Base-by-base conservation (phyloP, 352 stramenopile genomes). In the Pythium rishiriense region DNA sequence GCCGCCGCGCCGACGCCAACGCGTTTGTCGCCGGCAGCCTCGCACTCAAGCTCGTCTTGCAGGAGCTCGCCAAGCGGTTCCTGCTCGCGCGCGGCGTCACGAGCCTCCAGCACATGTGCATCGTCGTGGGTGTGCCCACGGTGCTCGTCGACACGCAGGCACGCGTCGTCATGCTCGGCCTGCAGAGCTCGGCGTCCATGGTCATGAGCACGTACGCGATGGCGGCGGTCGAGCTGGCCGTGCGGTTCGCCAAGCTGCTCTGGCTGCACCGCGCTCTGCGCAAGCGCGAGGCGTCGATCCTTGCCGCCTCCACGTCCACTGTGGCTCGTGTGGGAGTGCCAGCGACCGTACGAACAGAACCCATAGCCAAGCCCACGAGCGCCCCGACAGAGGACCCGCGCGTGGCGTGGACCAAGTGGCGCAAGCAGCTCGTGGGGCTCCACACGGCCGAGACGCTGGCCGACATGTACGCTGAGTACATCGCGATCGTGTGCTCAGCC, bases 381-480 rank as follows among this genome's bases (percentile, higher is more conserved):
- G n/a, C 10, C 1, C 19, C 33, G 33, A 39, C 33, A 10, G 37
- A 43, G 9, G 37, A 41, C 37, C 9, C 37, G 37, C 37, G 37
- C 37, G 37, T 43, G 37, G 37, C 37, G 37, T 57, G 56, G 19
- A n/a, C 19, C 25, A 24, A 22, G 29, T 57, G 57, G 31, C 45
- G 31, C 10, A 10, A 46, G 24, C 58, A 66, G 49, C 24, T 31
- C 8, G 24, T 66, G 22, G 26, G 10, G 24, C 45, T 58, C 49
- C 61, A 68, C 47, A 47, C 46, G 37, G 50, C 61, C 9, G 46
- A 65, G 33, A 47, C 66, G n/a, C 43, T 72, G 28, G 68, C 63
- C 21, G 62, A 76, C 43, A 81, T 81, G 68, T 73, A 76, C 33
- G 66, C 68, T 25, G 73, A 81, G 58, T 84, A 84, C 45, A 79